Evolutionary conservation across 2,329 filamentous ascomycete species (phyloP), one percentile per base, ranked within the genome.

Genomic region (Eutypa lata): DNA sequence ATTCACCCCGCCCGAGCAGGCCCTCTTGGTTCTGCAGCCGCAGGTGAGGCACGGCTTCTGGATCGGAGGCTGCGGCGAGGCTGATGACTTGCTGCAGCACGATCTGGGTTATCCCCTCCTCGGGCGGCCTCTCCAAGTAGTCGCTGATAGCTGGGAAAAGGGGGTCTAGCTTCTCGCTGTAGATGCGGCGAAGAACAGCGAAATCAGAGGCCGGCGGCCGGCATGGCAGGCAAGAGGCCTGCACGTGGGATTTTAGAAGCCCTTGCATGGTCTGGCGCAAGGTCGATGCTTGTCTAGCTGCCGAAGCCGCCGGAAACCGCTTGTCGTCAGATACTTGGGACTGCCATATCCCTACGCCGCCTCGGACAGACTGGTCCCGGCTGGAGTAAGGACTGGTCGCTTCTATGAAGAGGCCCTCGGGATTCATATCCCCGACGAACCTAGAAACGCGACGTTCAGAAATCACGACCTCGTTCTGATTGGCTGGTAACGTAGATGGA

Each of bases 351-450:
- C 82, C 82, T 1, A 83, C 73, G 40, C 81, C 80, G 47, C 78
- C 78, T 31, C 76, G 76, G 47, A 77, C 73, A 0, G 78, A 76
- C 11, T 65, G 65, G 16, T 68, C 68, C 22, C 68, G 69, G 22
- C 60, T 63, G 16, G 68, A 65, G 45, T 66, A 65, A 22, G 73
- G 68, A 51, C 70, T 73, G 2, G 78, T 79, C 1, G 78, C 80
- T 57, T 83, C 79, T 58, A 82, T 72, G 52, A 86, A 81, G 63
- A 84, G 79, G 53, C 78, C 78, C 62, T 84, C 82, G 2, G 82
- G 82, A 57, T 82, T 85, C 26, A 83, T 61, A 59, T 84, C 81
- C 18, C 81, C 80, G 37, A 84, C 76, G 51, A 83, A 84, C 7
- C 81, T 77, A 1, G 73, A 68, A 7, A 66, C 62, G 5, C 68